Evolutionary conservation across 495 filamentous ascomycete genomes (phyloP).

Genomic region (Wilcoxina mikolae): DNA sequence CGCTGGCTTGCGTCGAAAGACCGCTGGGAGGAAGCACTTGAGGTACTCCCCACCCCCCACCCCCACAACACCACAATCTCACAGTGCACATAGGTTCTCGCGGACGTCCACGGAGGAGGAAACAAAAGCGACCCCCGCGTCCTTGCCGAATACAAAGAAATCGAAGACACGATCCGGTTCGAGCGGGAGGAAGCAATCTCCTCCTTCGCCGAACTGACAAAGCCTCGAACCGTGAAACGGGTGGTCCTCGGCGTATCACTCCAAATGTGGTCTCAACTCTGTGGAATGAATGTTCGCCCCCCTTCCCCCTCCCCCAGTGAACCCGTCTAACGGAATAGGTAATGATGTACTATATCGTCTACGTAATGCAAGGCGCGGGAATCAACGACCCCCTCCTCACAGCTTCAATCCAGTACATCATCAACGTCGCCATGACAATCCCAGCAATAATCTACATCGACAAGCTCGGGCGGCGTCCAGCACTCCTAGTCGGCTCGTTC

Average conservation of each 20-base stretch:
- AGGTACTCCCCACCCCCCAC: not conserved
- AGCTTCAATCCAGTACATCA: slow-evolving; percentile 62
- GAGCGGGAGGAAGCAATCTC: slow-evolving; percentile 45
- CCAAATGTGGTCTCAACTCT: slow-evolving; percentile 63
- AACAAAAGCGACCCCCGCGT: slow-evolving; percentile 48
- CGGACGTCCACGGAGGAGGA: slow-evolving; percentile 48
- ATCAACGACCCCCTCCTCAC: slow-evolving; percentile 51
- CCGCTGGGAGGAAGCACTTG: slow-evolving; percentile 57
- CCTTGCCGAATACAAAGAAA: slow-evolving; percentile 49
- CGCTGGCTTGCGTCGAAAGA: slow-evolving; percentile 62
- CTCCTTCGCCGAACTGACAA: slow-evolving; percentile 43
- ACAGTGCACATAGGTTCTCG: slow-evolving; percentile 35
- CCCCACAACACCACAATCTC: not conserved
- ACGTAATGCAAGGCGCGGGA: slow-evolving; percentile 55
- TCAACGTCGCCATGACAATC: slow-evolving; percentile 54
- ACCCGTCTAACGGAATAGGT: too few relatives aligned
- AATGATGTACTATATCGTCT: slow-evolving; percentile 51
- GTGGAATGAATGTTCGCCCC: slow-evolving; percentile 52
- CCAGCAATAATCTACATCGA: slow-evolving; percentile 46
- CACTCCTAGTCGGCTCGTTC: slow-evolving; percentile 38
- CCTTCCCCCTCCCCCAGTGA: not conserved
- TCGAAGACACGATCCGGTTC: slow-evolving; percentile 47
- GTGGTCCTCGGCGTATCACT: slow-evolving; percentile 57
- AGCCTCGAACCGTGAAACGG: slow-evolving; percentile 51
- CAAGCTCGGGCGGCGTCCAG: slow-evolving; percentile 38